A percentile compares a stretch with the other conserved stretches of the same genome.
phyloP scores from a whole-genome alignment of 805 yeast species.

The Vanderwaltozyma polyspora region DNA sequence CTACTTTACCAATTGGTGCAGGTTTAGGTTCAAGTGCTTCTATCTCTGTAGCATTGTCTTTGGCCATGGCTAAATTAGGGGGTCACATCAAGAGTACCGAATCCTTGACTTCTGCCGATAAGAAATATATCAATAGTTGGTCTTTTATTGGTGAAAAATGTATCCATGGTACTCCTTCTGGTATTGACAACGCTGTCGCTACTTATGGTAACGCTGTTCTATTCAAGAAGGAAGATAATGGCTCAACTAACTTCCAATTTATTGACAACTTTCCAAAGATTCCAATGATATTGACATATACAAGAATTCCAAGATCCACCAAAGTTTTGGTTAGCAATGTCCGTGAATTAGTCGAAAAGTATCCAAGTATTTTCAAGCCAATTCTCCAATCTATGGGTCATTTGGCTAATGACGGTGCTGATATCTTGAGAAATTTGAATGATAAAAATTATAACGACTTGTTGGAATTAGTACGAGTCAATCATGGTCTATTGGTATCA shows the following conservation, averaged over 20 bases:
- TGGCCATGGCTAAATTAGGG: slow-evolving; percentile 58
- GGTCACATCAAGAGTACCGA: slow-evolving; percentile 34
- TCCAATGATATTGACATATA: slow-evolving; percentile 67
- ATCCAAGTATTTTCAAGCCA: slow-evolving; percentile 44
- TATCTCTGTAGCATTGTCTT: slow-evolving; percentile 68
- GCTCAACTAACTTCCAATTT: slow-evolving; percentile 16
- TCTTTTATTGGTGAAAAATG: slow-evolving; percentile 90
- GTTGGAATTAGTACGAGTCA: slow-evolving; percentile 57
- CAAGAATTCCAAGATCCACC: slow-evolving; percentile 79
- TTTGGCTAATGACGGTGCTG: slow-evolving; percentile 32
- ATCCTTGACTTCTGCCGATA: slow-evolving; percentile 31
- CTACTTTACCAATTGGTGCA: slow-evolving; percentile 90
- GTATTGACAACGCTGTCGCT: slow-evolving; percentile 93
- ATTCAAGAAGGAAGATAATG: slow-evolving; percentile 47
- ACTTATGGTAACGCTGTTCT: slow-evolving; percentile 92
- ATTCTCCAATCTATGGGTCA: slow-evolving; percentile 69
- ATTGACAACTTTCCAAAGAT: slow-evolving; percentile 51
- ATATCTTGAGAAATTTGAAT: slow-evolving; percentile 38
- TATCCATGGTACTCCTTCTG: slow-evolving; percentile 93
- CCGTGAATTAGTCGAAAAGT: slow-evolving; percentile 36
- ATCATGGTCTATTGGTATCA: slow-evolving; percentile 78
- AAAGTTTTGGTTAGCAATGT: slow-evolving; percentile 76
- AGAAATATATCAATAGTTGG: slow-evolving; percentile 69
- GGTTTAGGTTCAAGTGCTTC: slow-evolving; percentile 95
- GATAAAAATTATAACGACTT: slow-evolving; percentile 26